phyloP scores from a whole-genome alignment of 768 basidiomycete species.

The Russula brevipes region DNA sequence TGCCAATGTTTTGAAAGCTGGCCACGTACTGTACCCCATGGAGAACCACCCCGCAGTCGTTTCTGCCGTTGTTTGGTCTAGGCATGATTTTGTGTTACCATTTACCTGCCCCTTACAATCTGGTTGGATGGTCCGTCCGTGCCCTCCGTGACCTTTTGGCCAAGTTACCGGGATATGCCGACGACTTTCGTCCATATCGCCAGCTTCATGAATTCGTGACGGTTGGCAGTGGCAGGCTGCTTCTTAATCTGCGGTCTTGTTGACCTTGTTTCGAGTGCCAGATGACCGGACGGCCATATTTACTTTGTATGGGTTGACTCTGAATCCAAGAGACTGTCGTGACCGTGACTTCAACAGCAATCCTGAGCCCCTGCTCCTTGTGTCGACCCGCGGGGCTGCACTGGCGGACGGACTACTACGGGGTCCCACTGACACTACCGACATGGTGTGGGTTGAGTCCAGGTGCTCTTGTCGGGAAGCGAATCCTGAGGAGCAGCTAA shows the following conservation, averaged over 20 bases:
- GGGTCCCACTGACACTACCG: constrained; percentile 16
- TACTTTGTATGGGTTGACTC: constrained; percentile 27
- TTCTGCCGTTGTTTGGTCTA: too few relatives aligned
- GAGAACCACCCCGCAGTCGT: too few relatives aligned
- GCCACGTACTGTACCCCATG: too few relatives aligned
- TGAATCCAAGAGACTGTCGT: constrained; percentile 33
- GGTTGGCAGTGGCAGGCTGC: constrained; percentile 34
- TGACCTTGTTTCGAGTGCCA: constrained; percentile 32
- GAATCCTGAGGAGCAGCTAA: too few relatives aligned
- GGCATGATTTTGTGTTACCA: too few relatives aligned
- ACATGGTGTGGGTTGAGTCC: too few relatives aligned
- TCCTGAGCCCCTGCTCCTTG: constrained; percentile 34
- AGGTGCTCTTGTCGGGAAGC: too few relatives aligned
- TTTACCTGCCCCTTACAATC: too few relatives aligned
- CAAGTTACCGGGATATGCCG: constrained; percentile 30
- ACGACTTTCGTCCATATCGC: not conserved
- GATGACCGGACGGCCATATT: constrained; percentile 40
- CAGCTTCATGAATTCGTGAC: not conserved
- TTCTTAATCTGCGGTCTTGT: constrained; percentile 30
- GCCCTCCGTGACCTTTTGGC: constrained; percentile 12
- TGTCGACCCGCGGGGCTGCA: constrained; percentile 39
- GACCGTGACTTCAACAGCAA: constrained; percentile 37
- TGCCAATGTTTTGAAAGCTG: too few relatives aligned
- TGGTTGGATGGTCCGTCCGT: not conserved
- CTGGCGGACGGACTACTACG: constrained; percentile 39